Conservation (phyloP, 768 basidiomycete genomes). For the Imleria badia region DNA sequence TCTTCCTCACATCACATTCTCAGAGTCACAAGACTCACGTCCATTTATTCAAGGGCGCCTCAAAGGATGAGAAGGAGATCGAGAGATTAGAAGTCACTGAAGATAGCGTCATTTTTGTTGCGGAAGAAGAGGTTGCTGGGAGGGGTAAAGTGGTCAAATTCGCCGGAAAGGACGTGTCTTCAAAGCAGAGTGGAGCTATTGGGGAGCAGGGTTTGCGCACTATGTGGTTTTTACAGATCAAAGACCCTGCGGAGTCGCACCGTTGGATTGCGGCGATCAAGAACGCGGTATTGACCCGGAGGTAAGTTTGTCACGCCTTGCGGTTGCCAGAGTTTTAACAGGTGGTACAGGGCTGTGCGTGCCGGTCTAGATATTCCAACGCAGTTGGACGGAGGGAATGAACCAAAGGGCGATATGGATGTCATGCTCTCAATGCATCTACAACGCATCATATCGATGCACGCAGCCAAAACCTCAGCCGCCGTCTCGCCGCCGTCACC, state of each 20-base stretch:
- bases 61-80: slow-evolving; percentile 62
- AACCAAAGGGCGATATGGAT: slow-evolving; percentile 79
- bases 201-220: slow-evolving; percentile 5
- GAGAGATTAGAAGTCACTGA: slow-evolving; percentile 77
- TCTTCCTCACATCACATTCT: slow-evolving; percentile 53
- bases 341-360: slow-evolving; percentile 53
- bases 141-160: slow-evolving; percentile 61
- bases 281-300: slow-evolving; percentile 65
- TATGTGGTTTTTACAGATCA: slow-evolving; percentile 67
- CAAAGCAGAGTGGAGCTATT: slow-evolving; percentile 29
- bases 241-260: slow-evolving; percentile 60
- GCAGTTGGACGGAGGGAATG: slow-evolving; percentile 43
- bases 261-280: slow-evolving; percentile 78
- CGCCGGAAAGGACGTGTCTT: slow-evolving; percentile 60
- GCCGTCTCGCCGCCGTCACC: slow-evolving; percentile 12
- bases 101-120: slow-evolving; percentile 72
- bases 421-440: slow-evolving; percentile 80
- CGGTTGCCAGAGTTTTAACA: neutral
- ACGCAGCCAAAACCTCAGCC: slow-evolving; percentile 13
- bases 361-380: slow-evolving; percentile 59
- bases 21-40: slow-evolving; percentile 48
- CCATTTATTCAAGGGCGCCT: slow-evolving; percentile 69
- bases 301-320: slow-evolving; percentile 39
- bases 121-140: slow-evolving; percentile 52
- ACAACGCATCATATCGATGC: slow-evolving; percentile 50